phyloP scores from a whole-genome alignment of 371 early-diverging fungal genomes.

The Cokeromyces recurvatus region DNA sequence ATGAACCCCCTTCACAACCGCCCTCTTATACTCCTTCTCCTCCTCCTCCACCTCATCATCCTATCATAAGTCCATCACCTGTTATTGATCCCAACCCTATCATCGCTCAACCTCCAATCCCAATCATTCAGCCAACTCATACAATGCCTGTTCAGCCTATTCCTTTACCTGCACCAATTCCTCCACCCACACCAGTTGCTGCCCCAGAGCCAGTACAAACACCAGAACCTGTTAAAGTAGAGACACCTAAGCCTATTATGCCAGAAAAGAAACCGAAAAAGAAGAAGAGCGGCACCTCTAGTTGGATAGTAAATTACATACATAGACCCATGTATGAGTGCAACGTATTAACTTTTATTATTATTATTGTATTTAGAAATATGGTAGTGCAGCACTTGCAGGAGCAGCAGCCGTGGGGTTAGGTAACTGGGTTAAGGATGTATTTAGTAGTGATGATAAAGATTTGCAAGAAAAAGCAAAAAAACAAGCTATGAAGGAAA shows the following conservation, averaged over 20 bases:
- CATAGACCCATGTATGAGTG: no score
- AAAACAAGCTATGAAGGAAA: conserved; percentile 3
- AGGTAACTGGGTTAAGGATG: conserved; percentile 28
- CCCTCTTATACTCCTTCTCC: neutral
- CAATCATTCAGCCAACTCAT: neutral
- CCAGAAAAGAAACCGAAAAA: neutral
- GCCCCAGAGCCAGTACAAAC: no score
- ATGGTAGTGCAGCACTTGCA: conserved; percentile 36
- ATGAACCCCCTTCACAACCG: no score
- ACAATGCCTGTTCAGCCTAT: neutral
- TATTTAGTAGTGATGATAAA: conserved; percentile 27
- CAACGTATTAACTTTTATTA: neutral
- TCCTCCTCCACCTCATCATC: conserved; percentile 6
- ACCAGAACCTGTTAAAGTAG: neutral
- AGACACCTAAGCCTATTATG: conserved; percentile 4
- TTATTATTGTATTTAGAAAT: conserved; percentile 21
- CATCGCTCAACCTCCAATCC: conserved; percentile 10
- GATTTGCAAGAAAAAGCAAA: conserved; percentile 10
- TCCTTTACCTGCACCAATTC: conserved; percentile 3
- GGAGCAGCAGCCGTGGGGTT: conserved; percentile 38
- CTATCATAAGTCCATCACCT: no score
- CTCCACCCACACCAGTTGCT: no score
- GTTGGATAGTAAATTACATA: conserved; percentile 32
- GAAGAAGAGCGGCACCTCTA: conserved; percentile 21
- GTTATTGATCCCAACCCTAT: no score